Evolutionary conservation across 805 yeast genomes (phyloP), one percentile per base, ranked within the genome.

Genomic region (Yarrowia alimentaria): DNA sequence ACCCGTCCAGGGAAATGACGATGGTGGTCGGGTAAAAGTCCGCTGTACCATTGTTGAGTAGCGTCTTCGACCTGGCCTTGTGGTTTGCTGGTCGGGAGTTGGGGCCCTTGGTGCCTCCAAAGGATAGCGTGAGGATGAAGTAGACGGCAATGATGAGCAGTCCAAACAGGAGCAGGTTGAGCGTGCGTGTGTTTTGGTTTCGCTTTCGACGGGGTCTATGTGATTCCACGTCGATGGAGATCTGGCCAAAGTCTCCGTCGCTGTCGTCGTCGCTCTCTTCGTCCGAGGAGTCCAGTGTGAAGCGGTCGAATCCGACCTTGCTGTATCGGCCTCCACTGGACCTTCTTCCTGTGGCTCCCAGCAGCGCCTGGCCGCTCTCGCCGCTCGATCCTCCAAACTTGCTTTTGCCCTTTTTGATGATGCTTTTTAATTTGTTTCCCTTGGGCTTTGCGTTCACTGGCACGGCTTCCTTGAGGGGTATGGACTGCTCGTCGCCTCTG

Each of bases 1-100:
- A 84, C 8, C 96, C 96, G 64, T 87, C 96, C 21, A 91, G 65
- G 0, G 96, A 87, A 1, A 90, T 71, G 37, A 89, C 62, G 1
- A 90, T 67, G 1, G 96, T 90, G 7, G 95, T 80, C n/a, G 93
- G 85, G 59, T 81, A 70, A 64, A 81, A 86, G 3, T 69, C 69
- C 55, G 77, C 80, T 0, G 94, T 83, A 1, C 87, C 84, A 62
- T 87, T 87, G 28, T 70, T 64, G 3, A 54, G 19, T 14, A 40
- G 17, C 13, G 18, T 10, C 25, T 40, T 40, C 16, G 26, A 32
- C 10, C 47, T 24, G 2, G 33, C 6, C 33, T 40, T 40, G 33
- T 17, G 43, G 19, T 31, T 50, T 35, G 30, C 22, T 16, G 51
- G 51, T 16, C 37, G 12, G 29, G 37, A 26, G 29, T 43, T 30